These are phyloP conservation scores for Hanseniaspora hatyaiensis DNA, from an alignment of 805 yeast species.

Conservation along the genomic window DNA sequence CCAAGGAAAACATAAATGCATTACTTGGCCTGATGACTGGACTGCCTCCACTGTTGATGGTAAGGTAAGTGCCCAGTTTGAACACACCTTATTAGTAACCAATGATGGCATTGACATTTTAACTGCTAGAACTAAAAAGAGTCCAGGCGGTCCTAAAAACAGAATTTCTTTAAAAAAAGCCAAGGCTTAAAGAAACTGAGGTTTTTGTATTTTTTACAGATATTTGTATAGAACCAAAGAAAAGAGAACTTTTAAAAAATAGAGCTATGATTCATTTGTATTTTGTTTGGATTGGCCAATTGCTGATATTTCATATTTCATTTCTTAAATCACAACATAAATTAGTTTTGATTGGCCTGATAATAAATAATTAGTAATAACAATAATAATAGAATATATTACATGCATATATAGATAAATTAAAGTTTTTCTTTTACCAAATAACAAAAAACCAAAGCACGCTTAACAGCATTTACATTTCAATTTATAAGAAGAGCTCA, in stretches of 20 bases:
- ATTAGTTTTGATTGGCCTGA: too few species aligned
- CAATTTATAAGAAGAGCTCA: too few species aligned
- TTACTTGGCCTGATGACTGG: constrained; percentile 97
- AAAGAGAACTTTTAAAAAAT: too few species aligned
- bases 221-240: too few species aligned
- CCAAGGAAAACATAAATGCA: constrained; percentile 67
- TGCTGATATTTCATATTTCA: not conserved
- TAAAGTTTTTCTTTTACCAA: not conserved
- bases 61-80: constrained; percentile 81
- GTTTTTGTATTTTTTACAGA: not conserved
- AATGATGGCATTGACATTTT: constrained; percentile 87
- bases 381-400: not conserved
- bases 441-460: too few species aligned
- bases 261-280: constrained; percentile 1
- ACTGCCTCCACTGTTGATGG: constrained; percentile 89
- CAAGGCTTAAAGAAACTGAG: not conserved
- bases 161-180: constrained; percentile 31
- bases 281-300: too few species aligned
- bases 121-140: constrained; percentile 63
- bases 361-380: not conserved
- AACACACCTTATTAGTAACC: constrained; percentile 84
- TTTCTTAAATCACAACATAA: too few species aligned
- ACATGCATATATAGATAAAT: constrained; percentile 10
- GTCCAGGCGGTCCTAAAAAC: constrained; percentile 80
- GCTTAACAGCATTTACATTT: too few species aligned